phyloP scores from a whole-genome alignment of 1,284 basidiomycete genomes.

The Boletus mariae region DNA sequence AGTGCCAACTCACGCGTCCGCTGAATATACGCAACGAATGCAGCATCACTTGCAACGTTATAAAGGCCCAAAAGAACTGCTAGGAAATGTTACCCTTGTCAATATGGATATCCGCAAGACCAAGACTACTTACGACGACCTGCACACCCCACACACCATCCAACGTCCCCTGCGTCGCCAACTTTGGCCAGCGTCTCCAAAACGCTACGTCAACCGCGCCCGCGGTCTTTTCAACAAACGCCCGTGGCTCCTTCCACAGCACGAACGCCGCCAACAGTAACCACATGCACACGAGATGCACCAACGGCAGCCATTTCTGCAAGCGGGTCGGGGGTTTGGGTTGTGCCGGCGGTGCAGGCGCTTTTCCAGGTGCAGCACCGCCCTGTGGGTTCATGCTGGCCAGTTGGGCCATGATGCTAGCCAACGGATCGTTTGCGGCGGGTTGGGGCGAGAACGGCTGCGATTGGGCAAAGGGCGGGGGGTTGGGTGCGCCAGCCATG shows the following conservation, averaged over 20 bases:
- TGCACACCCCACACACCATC: conserved; percentile 46
- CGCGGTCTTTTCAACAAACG: conserved; percentile 30
- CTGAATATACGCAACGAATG: conserved; percentile 69
- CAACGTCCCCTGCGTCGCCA: conserved; percentile 34
- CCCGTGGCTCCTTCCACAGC: conserved; percentile 57
- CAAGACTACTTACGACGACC: conserved; percentile 43
- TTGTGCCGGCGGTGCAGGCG: conserved; percentile 14
- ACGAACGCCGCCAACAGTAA: conserved; percentile 63
- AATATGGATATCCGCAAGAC: conserved; percentile 1
- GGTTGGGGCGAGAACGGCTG: conserved; percentile 12
- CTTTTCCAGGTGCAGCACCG: conserved; percentile 16
- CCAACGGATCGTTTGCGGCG: conserved; percentile 22
- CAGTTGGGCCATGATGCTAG: conserved; percentile 33
- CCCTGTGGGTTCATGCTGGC: conserved; percentile 32
- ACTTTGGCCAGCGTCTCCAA: conserved; percentile 58
- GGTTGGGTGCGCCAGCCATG: conserved; percentile 37
- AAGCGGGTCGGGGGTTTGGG: conserved; percentile 41
- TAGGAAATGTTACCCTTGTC: conserved; percentile 27
- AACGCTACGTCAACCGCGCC: conserved; percentile 25
- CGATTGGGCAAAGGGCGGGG: conserved; percentile 15
- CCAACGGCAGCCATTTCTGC: conserved; percentile 58
- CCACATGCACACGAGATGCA: conserved; percentile 65
- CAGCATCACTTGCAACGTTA: conserved; percentile 61
- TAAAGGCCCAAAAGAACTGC: conserved; percentile 80
- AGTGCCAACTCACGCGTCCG: conserved; percentile 51